Evolutionary conservation across 2,329 filamentous ascomycete genomes (phyloP).

Genomic region (Bisporella sp.): DNA sequence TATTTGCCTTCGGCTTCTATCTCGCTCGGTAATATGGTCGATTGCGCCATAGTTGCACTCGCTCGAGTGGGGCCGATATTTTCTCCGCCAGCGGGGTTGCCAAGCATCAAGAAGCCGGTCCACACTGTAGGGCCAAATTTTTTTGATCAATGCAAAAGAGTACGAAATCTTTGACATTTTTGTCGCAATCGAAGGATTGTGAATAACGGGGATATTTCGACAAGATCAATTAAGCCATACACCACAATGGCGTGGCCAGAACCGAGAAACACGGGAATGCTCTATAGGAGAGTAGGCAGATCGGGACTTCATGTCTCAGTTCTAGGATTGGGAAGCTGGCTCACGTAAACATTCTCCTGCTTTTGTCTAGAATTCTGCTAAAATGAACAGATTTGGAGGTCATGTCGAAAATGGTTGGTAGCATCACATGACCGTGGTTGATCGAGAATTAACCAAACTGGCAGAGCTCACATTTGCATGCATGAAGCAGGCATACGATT

Average conservation of each 20-base stretch:
- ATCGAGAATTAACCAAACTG: slow-evolving; percentile 6
- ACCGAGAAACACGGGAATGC: slow-evolving; percentile 23
- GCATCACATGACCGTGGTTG: not conserved
- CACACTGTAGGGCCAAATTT: too few species aligned
- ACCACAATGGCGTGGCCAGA: not conserved
- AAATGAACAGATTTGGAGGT: slow-evolving; percentile 18
- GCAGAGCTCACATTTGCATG: slow-evolving; percentile 29
- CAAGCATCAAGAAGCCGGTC: too few species aligned
- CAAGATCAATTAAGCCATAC: too few species aligned
- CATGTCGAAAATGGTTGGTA: slow-evolving; percentile 28
- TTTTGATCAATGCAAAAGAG: too few species aligned
- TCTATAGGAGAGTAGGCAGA: slow-evolving; percentile 36
- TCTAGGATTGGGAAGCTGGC: slow-evolving; percentile 32
- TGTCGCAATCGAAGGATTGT: too few species aligned
- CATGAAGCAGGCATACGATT: slow-evolving; percentile 49
- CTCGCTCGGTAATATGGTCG: too few species aligned
- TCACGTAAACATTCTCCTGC: slow-evolving; percentile 21
- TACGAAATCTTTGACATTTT: too few species aligned
- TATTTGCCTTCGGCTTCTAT: too few species aligned
- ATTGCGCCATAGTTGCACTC: too few species aligned
- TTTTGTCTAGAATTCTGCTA: not conserved
- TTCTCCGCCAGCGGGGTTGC: too few species aligned
- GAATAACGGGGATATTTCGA: too few species aligned
- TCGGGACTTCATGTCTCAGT: slow-evolving; percentile 37
- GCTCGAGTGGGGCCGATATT: too few species aligned